Evolutionary conservation across 2,329 filamentous ascomycete species (phyloP).

Genomic region (Decorospora gaudefroyi): DNA sequence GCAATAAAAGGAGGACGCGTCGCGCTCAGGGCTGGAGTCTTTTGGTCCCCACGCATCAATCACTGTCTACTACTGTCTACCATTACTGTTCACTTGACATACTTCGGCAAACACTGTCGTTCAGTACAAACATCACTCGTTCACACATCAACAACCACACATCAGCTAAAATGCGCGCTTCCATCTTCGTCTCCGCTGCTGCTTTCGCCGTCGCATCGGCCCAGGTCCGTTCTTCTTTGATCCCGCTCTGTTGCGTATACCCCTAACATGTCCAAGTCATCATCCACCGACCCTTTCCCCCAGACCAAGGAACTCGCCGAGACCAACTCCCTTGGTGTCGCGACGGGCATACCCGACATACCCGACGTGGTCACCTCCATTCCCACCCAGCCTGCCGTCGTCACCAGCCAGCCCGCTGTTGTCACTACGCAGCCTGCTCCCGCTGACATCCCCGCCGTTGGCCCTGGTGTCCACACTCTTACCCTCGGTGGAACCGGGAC

Average conservation of each 20-base stretch:
- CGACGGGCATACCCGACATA: constrained; percentile 38
- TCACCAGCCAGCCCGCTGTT: constrained; percentile 28
- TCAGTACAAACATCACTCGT: constrained; percentile 13
- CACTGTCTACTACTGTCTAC: constrained; percentile 17
- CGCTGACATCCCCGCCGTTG: constrained; percentile 45
- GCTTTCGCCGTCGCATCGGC: constrained; percentile 40
- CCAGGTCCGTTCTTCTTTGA: constrained; percentile 27
- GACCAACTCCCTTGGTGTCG: constrained; percentile 45
- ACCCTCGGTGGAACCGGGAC: constrained; percentile 30
- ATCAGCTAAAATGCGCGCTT: constrained; percentile 39
- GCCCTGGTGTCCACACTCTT: constrained; percentile 44
- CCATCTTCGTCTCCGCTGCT: constrained; percentile 36
- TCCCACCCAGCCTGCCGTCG: constrained; percentile 32
- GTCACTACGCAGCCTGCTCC: constrained; percentile 33
- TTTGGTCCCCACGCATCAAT: constrained; percentile 12
- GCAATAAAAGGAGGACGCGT: constrained; percentile 28
- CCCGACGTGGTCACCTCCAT: constrained; percentile 28
- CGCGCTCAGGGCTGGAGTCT: constrained; percentile 3
- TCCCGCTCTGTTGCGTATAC: constrained; percentile 7
- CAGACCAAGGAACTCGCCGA: constrained; percentile 36
- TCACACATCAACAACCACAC: constrained; percentile 12
- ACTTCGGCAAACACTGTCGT: constrained; percentile 18
- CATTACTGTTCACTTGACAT: constrained; percentile 18
- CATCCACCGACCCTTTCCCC: constrained; percentile 33
- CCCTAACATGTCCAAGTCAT: constrained; percentile 16